Percentiles rank a stretch among this genome's conserved stretches.
phyloP scores from a whole-genome alignment of 176 grass and related monocot species.

The Raddia guianensis region DNA sequence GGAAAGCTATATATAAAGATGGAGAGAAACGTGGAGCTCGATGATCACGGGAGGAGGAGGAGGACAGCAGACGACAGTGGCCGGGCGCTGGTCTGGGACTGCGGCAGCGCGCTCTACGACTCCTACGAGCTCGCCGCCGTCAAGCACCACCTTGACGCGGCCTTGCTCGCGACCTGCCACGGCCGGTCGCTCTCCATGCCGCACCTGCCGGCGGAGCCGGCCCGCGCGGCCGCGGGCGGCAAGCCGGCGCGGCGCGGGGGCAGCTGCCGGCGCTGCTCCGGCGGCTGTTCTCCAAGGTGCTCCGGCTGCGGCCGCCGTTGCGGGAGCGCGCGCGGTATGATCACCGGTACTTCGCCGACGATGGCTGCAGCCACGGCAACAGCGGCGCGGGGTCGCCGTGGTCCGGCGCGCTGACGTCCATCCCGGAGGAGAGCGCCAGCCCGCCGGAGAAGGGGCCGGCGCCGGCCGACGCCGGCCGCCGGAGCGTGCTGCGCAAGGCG shows the following conservation, averaged over 20 bases:
- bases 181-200: slow-evolving; percentile 52
- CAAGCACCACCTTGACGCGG: slow-evolving; percentile 47
- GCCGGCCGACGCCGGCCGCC: not conserved
- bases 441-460: slow-evolving; percentile 28
- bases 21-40: slow-evolving; percentile 15
- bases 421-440: slow-evolving; percentile 50
- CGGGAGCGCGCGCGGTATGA: not conserved
- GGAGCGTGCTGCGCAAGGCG: slow-evolving; percentile 30
- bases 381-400: slow-evolving; percentile 38
- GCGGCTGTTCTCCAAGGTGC: slow-evolving; percentile 47
- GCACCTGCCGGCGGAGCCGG: not conserved
- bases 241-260: not conserved
- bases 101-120: slow-evolving; percentile 59
- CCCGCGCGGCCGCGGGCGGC: not conserved
- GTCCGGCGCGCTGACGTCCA: slow-evolving; percentile 51
- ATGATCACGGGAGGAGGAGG: slow-evolving; percentile 1
- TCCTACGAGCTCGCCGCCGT: slow-evolving; percentile 50
- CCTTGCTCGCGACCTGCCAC: slow-evolving; percentile 11
- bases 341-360: not conserved
- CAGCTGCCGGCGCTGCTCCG: slow-evolving; percentile 27
- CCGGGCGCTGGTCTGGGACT: slow-evolving; percentile 40
- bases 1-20: slow-evolving; percentile 50
- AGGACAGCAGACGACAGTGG: not conserved
- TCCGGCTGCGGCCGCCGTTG: slow-evolving; percentile 24
- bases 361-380: not conserved